Evolutionary conservation across 192 early-diverging fungal species (phyloP).

Genomic region (Coemansia sp.): DNA sequence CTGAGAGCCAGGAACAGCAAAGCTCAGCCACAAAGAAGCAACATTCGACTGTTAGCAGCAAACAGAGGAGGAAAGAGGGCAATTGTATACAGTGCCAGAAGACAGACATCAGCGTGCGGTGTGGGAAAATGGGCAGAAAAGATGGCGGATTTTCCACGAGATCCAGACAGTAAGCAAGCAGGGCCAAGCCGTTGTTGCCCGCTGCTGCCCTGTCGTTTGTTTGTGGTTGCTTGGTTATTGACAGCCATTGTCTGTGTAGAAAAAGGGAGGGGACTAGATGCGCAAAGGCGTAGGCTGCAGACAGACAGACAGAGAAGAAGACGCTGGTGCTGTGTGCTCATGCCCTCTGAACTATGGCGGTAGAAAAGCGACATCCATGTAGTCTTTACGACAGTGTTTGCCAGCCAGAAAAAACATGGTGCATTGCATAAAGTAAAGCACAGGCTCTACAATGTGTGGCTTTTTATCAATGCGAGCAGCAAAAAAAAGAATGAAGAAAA

Average conservation of each 20-base stretch:
- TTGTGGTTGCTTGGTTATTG: background rate
- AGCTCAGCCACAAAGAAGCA: background rate
- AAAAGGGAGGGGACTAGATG: conserved; percentile 1
- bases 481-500: background rate
- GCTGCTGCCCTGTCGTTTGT: background rate
- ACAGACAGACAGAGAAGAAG: background rate
- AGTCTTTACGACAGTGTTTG: background rate
- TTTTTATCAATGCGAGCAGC: background rate
- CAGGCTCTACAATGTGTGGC: conserved; percentile 2
- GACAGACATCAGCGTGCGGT: background rate
- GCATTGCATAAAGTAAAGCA: background rate
- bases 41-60: background rate
- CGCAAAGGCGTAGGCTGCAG: background rate
- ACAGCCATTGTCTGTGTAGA: background rate
- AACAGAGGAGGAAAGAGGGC: background rate
- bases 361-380: background rate
- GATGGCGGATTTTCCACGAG: conserved; percentile 3
- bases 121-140: conserved; percentile 4
- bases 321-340: no score
- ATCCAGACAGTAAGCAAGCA: conserved; percentile 4
- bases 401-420: background rate
- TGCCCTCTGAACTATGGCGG: background rate
- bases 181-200: background rate
- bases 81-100: background rate
- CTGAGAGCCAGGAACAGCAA: background rate